phyloP scores from a whole-genome alignment of 2,329 filamentous ascomycete species.

The Sclerotinia subarctica region DNA sequence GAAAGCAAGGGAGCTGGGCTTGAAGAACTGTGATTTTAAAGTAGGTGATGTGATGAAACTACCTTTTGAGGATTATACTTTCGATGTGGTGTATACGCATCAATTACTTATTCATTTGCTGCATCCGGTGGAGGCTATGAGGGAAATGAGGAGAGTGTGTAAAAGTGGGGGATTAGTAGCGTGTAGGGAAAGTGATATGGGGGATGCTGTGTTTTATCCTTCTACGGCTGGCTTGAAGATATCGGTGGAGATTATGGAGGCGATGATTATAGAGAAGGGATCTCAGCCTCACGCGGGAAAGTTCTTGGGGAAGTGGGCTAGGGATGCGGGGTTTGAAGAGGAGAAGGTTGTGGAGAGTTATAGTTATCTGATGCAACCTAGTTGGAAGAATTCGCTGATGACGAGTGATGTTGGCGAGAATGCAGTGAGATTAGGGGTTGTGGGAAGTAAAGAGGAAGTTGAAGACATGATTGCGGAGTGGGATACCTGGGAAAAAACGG shows the following conservation, averaged over 20 bases:
- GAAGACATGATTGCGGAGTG: not conserved
- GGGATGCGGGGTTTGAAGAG: conserved; percentile 6
- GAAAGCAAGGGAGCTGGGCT: not conserved
- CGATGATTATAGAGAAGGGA: conserved; percentile 17
- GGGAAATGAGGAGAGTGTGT: conserved; percentile 19
- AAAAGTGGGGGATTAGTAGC: conserved; percentile 13
- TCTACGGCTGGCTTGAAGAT: not conserved
- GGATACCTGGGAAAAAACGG: conserved; percentile 15
- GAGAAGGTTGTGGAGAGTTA: conserved; percentile 2
- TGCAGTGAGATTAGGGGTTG: not conserved
- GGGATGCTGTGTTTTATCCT: conserved; percentile 10
- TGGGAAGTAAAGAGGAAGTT: conserved; percentile 1
- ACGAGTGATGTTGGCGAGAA: conserved; percentile 2
- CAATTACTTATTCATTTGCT: conserved; percentile 17
- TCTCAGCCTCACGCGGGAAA: conserved; percentile 5
- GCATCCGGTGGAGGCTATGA: not conserved
- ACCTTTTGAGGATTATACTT: conserved; percentile 12
- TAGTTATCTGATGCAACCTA: conserved; percentile 19
- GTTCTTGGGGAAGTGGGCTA: conserved; percentile 11
- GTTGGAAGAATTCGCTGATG: not conserved
- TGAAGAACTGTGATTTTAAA: conserved; percentile 15
- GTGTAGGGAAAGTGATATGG: conserved; percentile 16
- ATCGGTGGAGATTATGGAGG: not conserved
- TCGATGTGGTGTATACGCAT: conserved; percentile 21
- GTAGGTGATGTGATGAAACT: conserved; percentile 16